Conservation (phyloP, 495 filamentous ascomycete genomes). For the Trichocladium antarcticum region DNA sequence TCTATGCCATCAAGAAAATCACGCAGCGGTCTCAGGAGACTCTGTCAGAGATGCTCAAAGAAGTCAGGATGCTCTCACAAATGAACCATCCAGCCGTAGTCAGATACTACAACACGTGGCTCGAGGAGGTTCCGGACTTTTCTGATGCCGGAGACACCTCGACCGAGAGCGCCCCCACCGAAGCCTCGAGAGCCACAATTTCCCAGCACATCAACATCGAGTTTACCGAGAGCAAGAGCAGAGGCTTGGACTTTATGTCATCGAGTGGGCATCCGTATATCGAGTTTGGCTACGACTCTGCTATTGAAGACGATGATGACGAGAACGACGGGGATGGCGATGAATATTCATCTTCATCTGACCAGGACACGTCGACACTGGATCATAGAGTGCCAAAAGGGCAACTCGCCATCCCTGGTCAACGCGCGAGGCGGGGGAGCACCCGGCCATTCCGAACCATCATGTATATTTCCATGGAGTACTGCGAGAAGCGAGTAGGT, state of each 20-base stretch:
- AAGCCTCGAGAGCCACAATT: slow-evolving; percentile 12
- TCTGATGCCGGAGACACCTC: slow-evolving; percentile 48
- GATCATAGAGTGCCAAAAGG: slow-evolving; percentile 4
- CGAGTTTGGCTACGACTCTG: slow-evolving; percentile 67
- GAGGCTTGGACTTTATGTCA: slow-evolving; percentile 88
- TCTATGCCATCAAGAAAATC: slow-evolving; percentile 96
- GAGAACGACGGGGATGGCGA: slow-evolving; percentile 25
- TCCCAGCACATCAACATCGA: slow-evolving; percentile 42
- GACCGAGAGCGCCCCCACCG: slow-evolving; percentile 39
- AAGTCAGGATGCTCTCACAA: slow-evolving; percentile 79
- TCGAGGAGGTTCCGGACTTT: slow-evolving; percentile 57
- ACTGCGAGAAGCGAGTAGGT: slow-evolving; percentile 81
- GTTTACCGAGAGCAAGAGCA: slow-evolving; percentile 57
- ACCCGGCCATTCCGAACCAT: slow-evolving; percentile 29
- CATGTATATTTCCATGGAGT: slow-evolving; percentile 69
- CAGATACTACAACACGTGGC: slow-evolving; percentile 89
- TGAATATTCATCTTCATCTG: slow-evolving; percentile 15
- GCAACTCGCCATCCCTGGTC: slow-evolving; percentile 14
- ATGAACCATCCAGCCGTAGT: slow-evolving; percentile 95
- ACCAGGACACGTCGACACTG: slow-evolving; percentile 16
- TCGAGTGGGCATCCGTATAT: slow-evolving; percentile 71
- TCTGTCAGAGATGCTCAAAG: slow-evolving; percentile 76
- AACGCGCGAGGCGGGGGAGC: slow-evolving; percentile 20
- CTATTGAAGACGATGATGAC: slow-evolving; percentile 36
- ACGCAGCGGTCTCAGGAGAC: slow-evolving; percentile 67